phyloP scores from a whole-genome alignment of 768 basidiomycete species.

The Tricholoma flavovirens region DNA sequence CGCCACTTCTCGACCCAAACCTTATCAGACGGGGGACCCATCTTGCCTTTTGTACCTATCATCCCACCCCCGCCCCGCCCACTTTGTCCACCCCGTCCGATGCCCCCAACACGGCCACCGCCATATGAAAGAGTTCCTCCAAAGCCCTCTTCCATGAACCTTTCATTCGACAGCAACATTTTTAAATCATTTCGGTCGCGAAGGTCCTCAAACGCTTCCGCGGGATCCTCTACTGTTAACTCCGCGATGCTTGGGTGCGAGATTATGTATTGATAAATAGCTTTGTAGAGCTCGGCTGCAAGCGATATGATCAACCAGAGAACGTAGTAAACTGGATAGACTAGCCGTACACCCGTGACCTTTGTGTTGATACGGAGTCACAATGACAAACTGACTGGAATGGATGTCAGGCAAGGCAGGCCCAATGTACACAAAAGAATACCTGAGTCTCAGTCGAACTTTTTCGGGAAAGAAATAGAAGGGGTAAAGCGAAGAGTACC shows the following conservation, averaged over 20 bases:
- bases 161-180: conserved; percentile 60
- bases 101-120: conserved; percentile 44
- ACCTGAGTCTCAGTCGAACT: conserved; percentile 84
- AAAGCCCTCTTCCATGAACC: conserved; percentile 70
- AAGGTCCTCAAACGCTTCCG: conserved; percentile 95
- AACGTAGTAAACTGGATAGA: not conserved
- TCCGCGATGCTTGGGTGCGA: conserved; percentile 71
- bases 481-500: conserved; percentile 91
- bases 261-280: conserved; percentile 75
- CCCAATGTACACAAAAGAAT: conserved; percentile 12
- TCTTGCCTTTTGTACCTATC: conserved; percentile 41
- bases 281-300: conserved; percentile 79
- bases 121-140: conserved; percentile 43
- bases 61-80: conserved; percentile 23
- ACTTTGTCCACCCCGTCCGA: conserved; percentile 38
- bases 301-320: not conserved
- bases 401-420: not conserved
- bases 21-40: conserved; percentile 75
- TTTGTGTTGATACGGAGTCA: conserved; percentile 82
- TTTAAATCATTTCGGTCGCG: conserved; percentile 87
- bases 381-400: conserved; percentile 88
- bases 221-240: conserved; percentile 95
- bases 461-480: conserved; percentile 96
- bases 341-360: conserved; percentile 83
- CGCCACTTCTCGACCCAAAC: conserved; percentile 78